These are phyloP conservation scores for Parietichytrium sp. DNA, from an alignment of 108 stramenopile genomes.

Conservation along the genomic window DNA sequence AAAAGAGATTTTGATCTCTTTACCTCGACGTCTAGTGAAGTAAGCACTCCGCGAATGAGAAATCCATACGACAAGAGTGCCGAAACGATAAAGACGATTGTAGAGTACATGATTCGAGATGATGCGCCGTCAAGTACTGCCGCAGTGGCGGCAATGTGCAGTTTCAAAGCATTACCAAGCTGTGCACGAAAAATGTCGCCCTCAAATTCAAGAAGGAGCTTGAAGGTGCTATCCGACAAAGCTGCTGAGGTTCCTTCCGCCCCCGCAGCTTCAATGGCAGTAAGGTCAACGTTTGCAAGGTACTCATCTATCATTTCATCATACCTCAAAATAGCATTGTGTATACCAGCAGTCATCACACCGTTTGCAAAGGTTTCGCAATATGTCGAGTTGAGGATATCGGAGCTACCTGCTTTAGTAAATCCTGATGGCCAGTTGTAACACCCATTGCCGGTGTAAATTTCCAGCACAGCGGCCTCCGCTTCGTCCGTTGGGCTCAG, in stretches of 20 bases:
- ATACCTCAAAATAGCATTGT: neutral
- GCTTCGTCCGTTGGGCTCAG: neutral
- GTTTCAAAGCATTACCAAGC: too few species aligned
- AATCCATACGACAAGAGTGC: constrained; percentile 1
- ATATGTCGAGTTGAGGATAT: neutral
- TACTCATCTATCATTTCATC: neutral
- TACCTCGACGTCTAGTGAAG: neutral
- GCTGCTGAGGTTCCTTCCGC: too few species aligned
- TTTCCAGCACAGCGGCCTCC: neutral
- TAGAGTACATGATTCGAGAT: too few species aligned
- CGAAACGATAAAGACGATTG: neutral
- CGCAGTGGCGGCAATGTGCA: too few species aligned
- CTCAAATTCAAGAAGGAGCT: too few species aligned
- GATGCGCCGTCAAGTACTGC: too few species aligned
- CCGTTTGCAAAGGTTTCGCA: neutral
- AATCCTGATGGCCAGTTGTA: neutral
- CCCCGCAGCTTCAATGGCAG: too few species aligned
- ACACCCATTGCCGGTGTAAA: constrained; percentile 19
- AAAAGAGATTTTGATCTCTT: neutral
- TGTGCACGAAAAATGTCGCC: too few species aligned
- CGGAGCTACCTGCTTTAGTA: too few species aligned
- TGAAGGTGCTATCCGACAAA: too few species aligned
- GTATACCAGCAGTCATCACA: neutral
- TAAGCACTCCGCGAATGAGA: neutral
- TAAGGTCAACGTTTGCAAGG: too few species aligned